Base-by-base conservation (phyloP, 2,329 filamentous ascomycete genomes). In the Ceratocystis destructans region DNA sequence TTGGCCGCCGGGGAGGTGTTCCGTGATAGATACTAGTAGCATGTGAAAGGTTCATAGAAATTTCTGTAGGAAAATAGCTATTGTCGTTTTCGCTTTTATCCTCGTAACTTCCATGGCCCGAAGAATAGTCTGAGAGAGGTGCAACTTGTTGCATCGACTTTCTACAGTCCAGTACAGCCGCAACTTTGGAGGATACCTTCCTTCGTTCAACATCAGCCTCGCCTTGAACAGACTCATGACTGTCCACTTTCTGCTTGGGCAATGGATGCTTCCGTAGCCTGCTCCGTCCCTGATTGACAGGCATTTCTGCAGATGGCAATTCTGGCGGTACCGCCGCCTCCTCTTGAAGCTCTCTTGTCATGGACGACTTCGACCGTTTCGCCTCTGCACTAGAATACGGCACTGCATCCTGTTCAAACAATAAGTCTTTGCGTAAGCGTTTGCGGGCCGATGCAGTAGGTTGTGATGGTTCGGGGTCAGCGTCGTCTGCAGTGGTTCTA, bases 1-100 rank as follows among this genome's bases (percentile, higher is more conserved):
- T 65, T 59, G 25, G 28, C 37, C 22, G 17, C n/a, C 50, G 48
- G 33, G 65, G 62, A 44, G 65, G 65, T 7, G 65, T 67, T 48
- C 65, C 53, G n/a, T 64, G 62, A n/a, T 64, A 62, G 10, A 67
- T 28, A 10, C 15, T 41, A 17, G 50, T 46, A 41, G 53, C 61
- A 41, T 64, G 33, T 8, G 65, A 64, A 12, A 66, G 46, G n/a
- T 17, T 33, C 25, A 59, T 31, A 10, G 55, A 59, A 28, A 53
- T 53, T 10, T 53, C 48, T 0, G 3, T 6, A 12, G 48, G 48
- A 12, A 25, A 5, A 53, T 15, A 10, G 10, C 10, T 12, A 15
- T 41, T 41, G 3, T 41, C 10, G 37, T 41, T 5, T 15, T 41
- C 37, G 37, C 37, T 41, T 41, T 41, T 15, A 4, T 41, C 37